phyloP scores from a whole-genome alignment of 441 rosid genomes.

The Populus trichocarpa region DNA sequence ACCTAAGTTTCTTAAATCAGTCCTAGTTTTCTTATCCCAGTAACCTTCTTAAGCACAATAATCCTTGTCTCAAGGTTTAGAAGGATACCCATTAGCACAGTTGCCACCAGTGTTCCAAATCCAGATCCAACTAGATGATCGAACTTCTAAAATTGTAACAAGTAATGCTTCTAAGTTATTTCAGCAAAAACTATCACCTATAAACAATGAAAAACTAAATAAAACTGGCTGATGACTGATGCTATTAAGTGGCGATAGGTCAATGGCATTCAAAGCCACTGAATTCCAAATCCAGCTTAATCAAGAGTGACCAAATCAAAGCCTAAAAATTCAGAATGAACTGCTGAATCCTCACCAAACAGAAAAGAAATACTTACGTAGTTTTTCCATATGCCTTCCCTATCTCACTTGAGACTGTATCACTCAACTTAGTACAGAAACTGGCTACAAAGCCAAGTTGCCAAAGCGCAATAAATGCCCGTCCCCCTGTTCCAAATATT shows the following conservation, averaged over 20 bases:
- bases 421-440: constrained; percentile 94
- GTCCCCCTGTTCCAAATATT: constrained; percentile 62
- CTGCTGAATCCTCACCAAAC: not conserved
- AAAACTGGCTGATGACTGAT: not conserved
- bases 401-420: constrained; percentile 88
- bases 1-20: not conserved
- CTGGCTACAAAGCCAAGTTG: constrained; percentile 85
- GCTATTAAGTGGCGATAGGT: not conserved
- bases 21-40: not conserved
- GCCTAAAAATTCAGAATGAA: not conserved
- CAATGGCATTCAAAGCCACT: not conserved
- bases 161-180: not conserved
- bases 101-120: not conserved
- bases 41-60: not conserved
- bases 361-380: constrained; percentile 56
- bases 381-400: constrained; percentile 95
- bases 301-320: constrained; percentile 3
- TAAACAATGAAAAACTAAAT: not conserved
- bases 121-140: not conserved
- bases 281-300: not conserved
- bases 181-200: not conserved
- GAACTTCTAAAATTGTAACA: not conserved
- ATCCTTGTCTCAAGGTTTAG: not conserved
- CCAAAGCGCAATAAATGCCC: constrained; percentile 57
- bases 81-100: not conserved